These are phyloP conservation scores for Dictyostelium capitatum DNA, from an alignment of 78 protist species.

Conservation along the genomic window DNA sequence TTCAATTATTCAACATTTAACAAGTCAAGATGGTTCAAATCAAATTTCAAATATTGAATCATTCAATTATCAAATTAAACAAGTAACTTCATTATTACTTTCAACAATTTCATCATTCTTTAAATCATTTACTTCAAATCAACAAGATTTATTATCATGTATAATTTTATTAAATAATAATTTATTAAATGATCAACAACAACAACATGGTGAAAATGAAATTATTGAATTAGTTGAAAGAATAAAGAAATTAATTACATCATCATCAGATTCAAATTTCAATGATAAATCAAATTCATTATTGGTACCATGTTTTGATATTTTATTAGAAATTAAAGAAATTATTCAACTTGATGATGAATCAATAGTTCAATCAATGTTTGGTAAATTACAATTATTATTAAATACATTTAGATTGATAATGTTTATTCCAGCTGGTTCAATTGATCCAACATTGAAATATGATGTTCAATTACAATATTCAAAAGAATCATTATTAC, in stretches of 20 bases:
- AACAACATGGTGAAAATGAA: no score
- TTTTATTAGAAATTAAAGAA: not conserved
- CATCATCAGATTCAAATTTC: not conserved
- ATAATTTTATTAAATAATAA: not conserved
- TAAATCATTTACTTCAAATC: not conserved
- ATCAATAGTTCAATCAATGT: not conserved
- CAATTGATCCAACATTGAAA: slow-evolving; percentile 80
- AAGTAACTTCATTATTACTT: not conserved
- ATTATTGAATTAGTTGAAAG: slow-evolving; percentile 8
- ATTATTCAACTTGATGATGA: not conserved
- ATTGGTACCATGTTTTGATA: slow-evolving; percentile 30
- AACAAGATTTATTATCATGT: not conserved
- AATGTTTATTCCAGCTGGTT: slow-evolving; percentile 33
- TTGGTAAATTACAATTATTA: slow-evolving; percentile 46
- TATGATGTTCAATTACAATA: slow-evolving; percentile 36
- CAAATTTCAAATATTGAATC: not conserved
- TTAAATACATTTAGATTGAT: slow-evolving; percentile 40
- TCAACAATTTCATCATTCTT: slow-evolving; percentile 13
- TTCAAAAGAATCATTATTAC: slow-evolving; percentile 1
- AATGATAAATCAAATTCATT: not conserved
- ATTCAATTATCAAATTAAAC: slow-evolving; percentile 27
- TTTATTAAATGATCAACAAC: not conserved
- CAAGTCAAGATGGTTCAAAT: not conserved
- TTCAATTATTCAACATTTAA: slow-evolving; percentile 29
- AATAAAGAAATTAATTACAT: not conserved